Evolutionary conservation across 2,329 filamentous ascomycete species (phyloP).

Genomic region (Aspergillus sp.): DNA sequence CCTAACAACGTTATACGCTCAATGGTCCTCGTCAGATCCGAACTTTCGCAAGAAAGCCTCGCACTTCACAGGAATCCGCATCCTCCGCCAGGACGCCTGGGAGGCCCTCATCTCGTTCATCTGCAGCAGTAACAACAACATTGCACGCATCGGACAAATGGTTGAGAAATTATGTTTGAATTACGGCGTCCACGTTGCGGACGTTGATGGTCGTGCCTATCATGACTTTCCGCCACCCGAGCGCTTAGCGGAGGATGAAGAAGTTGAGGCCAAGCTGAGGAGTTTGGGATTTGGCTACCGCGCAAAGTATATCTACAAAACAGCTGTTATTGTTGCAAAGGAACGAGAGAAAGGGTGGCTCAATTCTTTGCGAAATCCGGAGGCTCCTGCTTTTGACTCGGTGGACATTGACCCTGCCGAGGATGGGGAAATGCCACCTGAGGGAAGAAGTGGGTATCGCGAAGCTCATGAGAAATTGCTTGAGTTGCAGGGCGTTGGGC

Average conservation of each 20-base stretch:
- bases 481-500: slow-evolving; percentile 80
- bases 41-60: slow-evolving; percentile 89
- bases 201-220: slow-evolving; percentile 68
- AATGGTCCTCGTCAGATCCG: slow-evolving; percentile 81
- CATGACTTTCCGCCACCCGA: slow-evolving; percentile 84
- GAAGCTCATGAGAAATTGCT: slow-evolving; percentile 79
- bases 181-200: slow-evolving; percentile 76
- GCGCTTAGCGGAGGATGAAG: slow-evolving; percentile 63
- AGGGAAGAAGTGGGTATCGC: slow-evolving; percentile 67
- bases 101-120: slow-evolving; percentile 93
- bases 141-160: slow-evolving; percentile 93
- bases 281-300: slow-evolving; percentile 90
- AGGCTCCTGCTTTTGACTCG: slow-evolving; percentile 60
- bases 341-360: slow-evolving; percentile 74
- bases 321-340: slow-evolving; percentile 70
- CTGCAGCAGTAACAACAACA: slow-evolving; percentile 99
- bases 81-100: slow-evolving; percentile 93
- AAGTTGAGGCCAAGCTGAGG: slow-evolving; percentile 78
- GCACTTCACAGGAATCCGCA: slow-evolving; percentile 85
- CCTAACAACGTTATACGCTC: slow-evolving; percentile 71
- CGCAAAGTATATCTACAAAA: slow-evolving; percentile 87
- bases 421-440: slow-evolving; percentile 46
- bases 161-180: slow-evolving; percentile 85
- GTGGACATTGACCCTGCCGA: slow-evolving; percentile 37
- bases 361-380: slow-evolving; percentile 73